phyloP scores from a whole-genome alignment of 352 stramenopile genomes.

The Globisporangium rhizosaccharum region DNA sequence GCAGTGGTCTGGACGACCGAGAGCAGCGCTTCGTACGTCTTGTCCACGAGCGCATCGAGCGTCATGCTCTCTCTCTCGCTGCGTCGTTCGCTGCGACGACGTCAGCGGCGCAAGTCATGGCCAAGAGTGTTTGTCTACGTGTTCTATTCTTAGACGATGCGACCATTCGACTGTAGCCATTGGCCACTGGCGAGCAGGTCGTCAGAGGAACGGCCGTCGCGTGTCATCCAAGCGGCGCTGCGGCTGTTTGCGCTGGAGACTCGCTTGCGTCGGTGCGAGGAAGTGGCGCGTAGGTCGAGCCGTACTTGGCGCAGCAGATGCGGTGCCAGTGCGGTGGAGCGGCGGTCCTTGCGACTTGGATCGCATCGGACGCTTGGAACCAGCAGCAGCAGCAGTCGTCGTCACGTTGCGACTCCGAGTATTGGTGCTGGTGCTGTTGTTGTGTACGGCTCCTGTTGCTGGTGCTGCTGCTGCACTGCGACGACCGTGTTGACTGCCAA shows the following conservation, averaged over 20 bases:
- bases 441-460: neutral
- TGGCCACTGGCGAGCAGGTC: too few species aligned
- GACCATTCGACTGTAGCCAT: too few species aligned
- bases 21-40: conserved; percentile 62
- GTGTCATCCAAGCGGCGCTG: conserved; percentile 18
- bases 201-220: conserved; percentile 37
- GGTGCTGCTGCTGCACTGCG: neutral
- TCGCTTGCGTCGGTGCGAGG: conserved; percentile 61
- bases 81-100: neutral
- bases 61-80: neutral
- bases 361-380: neutral
- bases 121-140: too few species aligned
- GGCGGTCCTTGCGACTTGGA: conserved; percentile 15
- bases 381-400: neutral
- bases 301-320: neutral
- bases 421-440: neutral
- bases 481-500: neutral
- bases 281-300: conserved; percentile 25
- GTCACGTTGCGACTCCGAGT: neutral
- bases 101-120: too few species aligned
- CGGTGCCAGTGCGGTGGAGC: too few species aligned
- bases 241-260: conserved; percentile 41
- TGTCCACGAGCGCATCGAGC: conserved; percentile 37
- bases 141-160: too few species aligned
- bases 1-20: conserved; percentile 60